A percentile compares a stretch with the other conserved stretches of the same genome.
These are phyloP conservation scores for Leishmania turanica DNA, from an alignment of 208 protist species.

Conservation along the genomic window DNA sequence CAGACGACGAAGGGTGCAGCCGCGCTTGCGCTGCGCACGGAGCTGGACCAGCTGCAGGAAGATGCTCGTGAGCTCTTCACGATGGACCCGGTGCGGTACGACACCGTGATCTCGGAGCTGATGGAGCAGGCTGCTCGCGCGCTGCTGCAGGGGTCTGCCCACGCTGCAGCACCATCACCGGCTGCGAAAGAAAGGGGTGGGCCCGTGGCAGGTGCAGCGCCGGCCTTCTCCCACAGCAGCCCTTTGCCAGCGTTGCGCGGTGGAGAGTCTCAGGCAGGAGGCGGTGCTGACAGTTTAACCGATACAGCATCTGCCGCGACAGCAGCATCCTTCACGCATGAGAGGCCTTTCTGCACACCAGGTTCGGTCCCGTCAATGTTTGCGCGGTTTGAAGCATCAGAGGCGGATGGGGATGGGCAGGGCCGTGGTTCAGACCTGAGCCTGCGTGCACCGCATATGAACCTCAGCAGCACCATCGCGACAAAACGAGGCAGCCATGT, in stretches of 20 bases:
- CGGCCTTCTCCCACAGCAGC: neutral
- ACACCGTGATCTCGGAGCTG: slow-evolving; percentile 82
- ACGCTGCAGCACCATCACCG: neutral
- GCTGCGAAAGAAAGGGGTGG: neutral
- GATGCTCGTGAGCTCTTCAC: slow-evolving; percentile 77
- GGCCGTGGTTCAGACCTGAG: neutral
- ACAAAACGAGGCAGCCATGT: neutral
- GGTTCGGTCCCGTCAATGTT: neutral
- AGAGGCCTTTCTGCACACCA: neutral
- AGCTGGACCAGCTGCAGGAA: slow-evolving; percentile 65
- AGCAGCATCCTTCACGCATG: neutral
- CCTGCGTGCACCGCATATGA: neutral
- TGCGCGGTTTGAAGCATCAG: neutral
- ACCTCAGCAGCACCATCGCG: neutral
- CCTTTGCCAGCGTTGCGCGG: neutral
- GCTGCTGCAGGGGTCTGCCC: slow-evolving; percentile 11
- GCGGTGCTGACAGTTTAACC: neutral
- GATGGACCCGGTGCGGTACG: slow-evolving; percentile 77
- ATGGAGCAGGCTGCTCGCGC: slow-evolving; percentile 37
- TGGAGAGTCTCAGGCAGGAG: neutral
- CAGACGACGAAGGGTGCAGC: slow-evolving; percentile 8
- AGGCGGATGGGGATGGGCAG: neutral
- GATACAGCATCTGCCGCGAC: neutral
- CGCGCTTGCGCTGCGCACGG: slow-evolving; percentile 22
- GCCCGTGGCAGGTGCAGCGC: neutral